Percentiles rank a stretch among this genome's conserved stretches.
phyloP scores from a whole-genome alignment of 768 basidiomycete species.

The Pisolithus microcarpus region DNA sequence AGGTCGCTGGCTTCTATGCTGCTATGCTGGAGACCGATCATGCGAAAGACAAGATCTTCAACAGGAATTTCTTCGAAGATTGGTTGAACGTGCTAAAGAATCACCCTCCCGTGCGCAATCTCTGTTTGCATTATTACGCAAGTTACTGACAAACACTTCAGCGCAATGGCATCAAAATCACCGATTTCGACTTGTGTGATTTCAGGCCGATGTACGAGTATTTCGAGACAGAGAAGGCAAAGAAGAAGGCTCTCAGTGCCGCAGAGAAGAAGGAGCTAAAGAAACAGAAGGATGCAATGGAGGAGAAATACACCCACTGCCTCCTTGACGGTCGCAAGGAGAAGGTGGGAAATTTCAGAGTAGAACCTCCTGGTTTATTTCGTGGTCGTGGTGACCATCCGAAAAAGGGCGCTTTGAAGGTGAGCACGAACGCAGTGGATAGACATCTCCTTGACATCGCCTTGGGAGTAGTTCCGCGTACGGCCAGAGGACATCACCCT shows the following conservation, averaged over 20 bases:
- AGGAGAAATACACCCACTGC: constrained; percentile 80
- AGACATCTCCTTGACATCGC: constrained; percentile 6
- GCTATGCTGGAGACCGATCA: constrained; percentile 92
- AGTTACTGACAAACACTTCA: constrained; percentile 21
- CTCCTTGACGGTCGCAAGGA: constrained; percentile 94
- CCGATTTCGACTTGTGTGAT: constrained; percentile 74
- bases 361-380: constrained; percentile 98
- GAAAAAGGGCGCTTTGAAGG: constrained; percentile 93
- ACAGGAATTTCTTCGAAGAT: constrained; percentile 93
- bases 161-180: constrained; percentile 71
- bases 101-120: constrained; percentile 69
- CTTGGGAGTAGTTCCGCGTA: constrained; percentile 60
- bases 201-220: constrained; percentile 92
- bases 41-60: constrained; percentile 80
- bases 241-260: constrained; percentile 78
- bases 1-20: constrained; percentile 94
- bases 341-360: constrained; percentile 96
- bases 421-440: constrained; percentile 26
- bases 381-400: constrained; percentile 98
- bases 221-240: constrained; percentile 87
- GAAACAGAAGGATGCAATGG: constrained; percentile 74
- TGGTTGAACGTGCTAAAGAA: constrained; percentile 72
- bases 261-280: constrained; percentile 92
- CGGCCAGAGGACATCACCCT: constrained; percentile 92
- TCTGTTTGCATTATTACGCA: constrained; percentile 4